Conservation (phyloP, 768 basidiomycete species). For the Mycena indigotica region DNA sequence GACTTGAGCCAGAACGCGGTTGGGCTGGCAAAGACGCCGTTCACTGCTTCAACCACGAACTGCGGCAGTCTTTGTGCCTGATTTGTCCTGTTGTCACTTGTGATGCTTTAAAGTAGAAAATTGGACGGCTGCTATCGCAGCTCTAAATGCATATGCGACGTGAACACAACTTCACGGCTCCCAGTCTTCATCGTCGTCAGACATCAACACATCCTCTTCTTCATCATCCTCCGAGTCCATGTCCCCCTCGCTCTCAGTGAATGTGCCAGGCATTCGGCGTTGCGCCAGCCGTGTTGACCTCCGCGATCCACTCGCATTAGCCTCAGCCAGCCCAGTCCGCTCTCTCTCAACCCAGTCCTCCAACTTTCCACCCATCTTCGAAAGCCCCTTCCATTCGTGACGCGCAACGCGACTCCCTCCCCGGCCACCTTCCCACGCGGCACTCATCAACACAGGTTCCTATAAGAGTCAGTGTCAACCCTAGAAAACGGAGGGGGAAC, state of each 20-base stretch:
- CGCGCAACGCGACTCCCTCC: slow-evolving; percentile 80
- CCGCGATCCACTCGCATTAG: not conserved
- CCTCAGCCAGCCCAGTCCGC: slow-evolving; percentile 27
- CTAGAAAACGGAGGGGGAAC: not conserved
- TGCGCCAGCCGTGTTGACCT: not conserved
- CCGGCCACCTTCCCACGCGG: slow-evolving; percentile 75
- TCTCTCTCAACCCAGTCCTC: slow-evolving; percentile 80
- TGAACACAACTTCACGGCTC: not conserved
- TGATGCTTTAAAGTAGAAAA: too few species aligned
- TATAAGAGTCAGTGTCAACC: slow-evolving; percentile 4
- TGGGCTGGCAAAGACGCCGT: too few species aligned
- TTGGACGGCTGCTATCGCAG: too few species aligned
- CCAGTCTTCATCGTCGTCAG: slow-evolving; percentile 20
- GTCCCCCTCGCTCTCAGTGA: not conserved
- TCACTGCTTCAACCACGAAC: too few species aligned
- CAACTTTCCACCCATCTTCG: slow-evolving; percentile 64
- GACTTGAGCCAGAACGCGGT: too few species aligned
- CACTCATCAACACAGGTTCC: slow-evolving; percentile 91
- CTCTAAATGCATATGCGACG: too few species aligned
- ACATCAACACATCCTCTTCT: slow-evolving; percentile 12
- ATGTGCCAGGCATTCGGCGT: slow-evolving; percentile 21
- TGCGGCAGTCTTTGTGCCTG: too few species aligned
- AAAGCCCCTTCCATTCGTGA: slow-evolving; percentile 95
- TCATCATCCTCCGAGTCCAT: slow-evolving; percentile 1
- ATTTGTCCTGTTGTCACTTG: too few species aligned